Evolutionary conservation across 768 basidiomycete genomes (phyloP).

Genomic region (Serendipita sp.): DNA sequence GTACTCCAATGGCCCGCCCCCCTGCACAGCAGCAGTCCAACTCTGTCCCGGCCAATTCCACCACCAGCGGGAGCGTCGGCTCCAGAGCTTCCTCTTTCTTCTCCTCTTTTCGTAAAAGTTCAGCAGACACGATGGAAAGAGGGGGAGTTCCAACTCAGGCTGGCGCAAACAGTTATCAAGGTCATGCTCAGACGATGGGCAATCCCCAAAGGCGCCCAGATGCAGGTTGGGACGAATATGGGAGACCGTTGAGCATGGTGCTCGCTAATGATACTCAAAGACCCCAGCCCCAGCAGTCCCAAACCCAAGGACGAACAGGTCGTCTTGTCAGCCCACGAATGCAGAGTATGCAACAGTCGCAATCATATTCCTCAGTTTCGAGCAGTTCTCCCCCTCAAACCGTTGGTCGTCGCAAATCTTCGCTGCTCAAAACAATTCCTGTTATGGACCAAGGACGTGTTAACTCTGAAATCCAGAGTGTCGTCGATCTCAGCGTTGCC

Average conservation of each 20-base stretch:
- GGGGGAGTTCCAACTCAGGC: background rate
- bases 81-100: conserved; percentile 3
- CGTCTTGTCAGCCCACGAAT: background rate
- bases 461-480: conserved; percentile 70
- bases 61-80: background rate
- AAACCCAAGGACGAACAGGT: background rate
- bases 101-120: conserved; percentile 5
- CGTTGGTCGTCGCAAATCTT: background rate
- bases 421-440: background rate
- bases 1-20: background rate
- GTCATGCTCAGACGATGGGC: background rate
- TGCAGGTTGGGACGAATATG: background rate
- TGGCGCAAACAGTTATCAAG: background rate
- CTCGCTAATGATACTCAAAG: background rate
- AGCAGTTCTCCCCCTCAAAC: background rate
- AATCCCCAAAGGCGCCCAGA: background rate
- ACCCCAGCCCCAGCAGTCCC: background rate
- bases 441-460: conserved; percentile 16
- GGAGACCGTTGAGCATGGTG: background rate
- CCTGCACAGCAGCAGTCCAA: background rate
- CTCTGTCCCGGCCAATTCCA: background rate
- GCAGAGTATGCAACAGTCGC: background rate
- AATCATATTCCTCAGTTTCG: background rate
- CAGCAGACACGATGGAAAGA: background rate
- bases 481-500: conserved; percentile 54